Evolutionary conservation across 768 basidiomycete species (phyloP).

Genomic region (Leccinum barrowsii): DNA sequence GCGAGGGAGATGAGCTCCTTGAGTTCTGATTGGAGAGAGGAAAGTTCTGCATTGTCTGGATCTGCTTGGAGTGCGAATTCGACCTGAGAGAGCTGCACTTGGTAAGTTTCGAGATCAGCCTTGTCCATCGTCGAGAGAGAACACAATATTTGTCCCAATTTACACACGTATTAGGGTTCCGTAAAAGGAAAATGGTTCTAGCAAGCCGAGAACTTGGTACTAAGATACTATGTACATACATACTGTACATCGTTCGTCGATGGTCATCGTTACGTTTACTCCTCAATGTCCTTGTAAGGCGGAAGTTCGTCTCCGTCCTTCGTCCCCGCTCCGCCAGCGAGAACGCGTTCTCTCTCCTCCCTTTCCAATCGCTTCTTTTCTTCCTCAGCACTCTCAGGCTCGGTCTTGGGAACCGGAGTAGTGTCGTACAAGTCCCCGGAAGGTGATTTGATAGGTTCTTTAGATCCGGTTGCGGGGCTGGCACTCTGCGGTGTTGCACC

Average conservation of each 20-base stretch:
- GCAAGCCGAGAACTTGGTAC: neutral
- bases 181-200: conserved; percentile 14
- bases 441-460: conserved; percentile 23
- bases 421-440: conserved; percentile 31
- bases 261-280: conserved; percentile 3
- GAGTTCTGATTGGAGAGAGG: conserved; percentile 71
- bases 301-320: conserved; percentile 37
- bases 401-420: conserved; percentile 31
- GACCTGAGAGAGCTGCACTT: conserved; percentile 87
- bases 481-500: conserved; percentile 37
- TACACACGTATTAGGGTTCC: conserved; percentile 13
- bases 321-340: conserved; percentile 20
- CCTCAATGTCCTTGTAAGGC: conserved; percentile 40
- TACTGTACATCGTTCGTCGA: neutral
- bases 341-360: conserved; percentile 60
- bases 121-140: conserved; percentile 38
- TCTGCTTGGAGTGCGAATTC: conserved; percentile 75
- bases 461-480: neutral
- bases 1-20: conserved; percentile 82
- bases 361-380: conserved; percentile 66
- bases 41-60: conserved; percentile 69
- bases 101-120: conserved; percentile 83
- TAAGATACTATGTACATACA: neutral
- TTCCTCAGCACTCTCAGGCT: conserved; percentile 49
- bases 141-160: neutral